phyloP scores from a whole-genome alignment of 768 basidiomycete genomes.

The Boletus patriciae region DNA sequence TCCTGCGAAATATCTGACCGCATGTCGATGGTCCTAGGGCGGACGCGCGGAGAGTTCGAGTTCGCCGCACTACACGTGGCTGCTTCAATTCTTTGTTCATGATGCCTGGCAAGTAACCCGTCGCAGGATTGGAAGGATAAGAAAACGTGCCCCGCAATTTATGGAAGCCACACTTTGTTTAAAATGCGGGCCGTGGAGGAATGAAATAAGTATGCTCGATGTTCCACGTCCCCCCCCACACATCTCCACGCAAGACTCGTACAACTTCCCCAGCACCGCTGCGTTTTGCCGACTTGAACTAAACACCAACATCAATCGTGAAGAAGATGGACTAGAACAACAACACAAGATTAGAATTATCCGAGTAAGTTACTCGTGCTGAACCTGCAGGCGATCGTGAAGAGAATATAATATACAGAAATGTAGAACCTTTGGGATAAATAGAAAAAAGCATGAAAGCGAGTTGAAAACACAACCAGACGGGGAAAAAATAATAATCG shows the following conservation, averaged over 20 bases:
- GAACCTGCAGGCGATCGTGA: slow-evolving; percentile 27
- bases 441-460: slow-evolving; percentile 14
- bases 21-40: not conserved
- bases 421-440: slow-evolving; percentile 6
- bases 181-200: not conserved
- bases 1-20: not conserved
- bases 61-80: slow-evolving; percentile 2
- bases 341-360: slow-evolving; percentile 31
- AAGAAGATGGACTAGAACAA: slow-evolving; percentile 8
- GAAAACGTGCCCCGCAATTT: slow-evolving; percentile 7
- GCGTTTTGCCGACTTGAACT: not conserved
- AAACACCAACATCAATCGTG: slow-evolving; percentile 5
- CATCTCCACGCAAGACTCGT: not conserved
- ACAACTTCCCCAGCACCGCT: not conserved
- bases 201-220: not conserved
- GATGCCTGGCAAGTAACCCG: too few relatives aligned
- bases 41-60: not conserved
- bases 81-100: not conserved
- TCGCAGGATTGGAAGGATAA: not conserved
- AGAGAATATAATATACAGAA: slow-evolving; percentile 29
- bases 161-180: not conserved
- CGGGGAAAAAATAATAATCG: not conserved
- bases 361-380: slow-evolving; percentile 35
- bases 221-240: not conserved
- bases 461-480: not conserved